Evolutionary conservation across 1,284 basidiomycete genomes (phyloP), one percentile per base, ranked within the genome.

Genomic region (Cutaneotrichosporon daszewskae): DNA sequence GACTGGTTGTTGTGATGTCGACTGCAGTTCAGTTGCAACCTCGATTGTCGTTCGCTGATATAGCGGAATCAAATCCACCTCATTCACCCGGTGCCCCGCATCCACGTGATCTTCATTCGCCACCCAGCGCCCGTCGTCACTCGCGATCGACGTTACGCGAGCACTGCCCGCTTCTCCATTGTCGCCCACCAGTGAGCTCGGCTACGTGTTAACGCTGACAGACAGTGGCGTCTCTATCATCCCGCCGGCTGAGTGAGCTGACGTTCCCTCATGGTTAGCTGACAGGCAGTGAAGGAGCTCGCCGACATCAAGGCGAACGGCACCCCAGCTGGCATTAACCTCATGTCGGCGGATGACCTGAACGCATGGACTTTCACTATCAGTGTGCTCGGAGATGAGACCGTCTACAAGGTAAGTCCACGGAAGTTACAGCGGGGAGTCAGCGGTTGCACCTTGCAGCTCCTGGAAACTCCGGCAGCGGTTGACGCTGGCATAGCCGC

Each of bases 381-480:
- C 27, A 26, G 40, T 1, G 68, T 70, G 3, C 47, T 70, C 9
- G 68, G 68, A 12, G 63, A 69, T 11, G 65, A 70, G 51, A 72
- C 63, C 13, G 57, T 66, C 33, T 70, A 64, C 40, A 44, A 48
- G 45, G 67, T 66, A 19, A 29, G 27, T 42, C 17, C n/a, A n/a
- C n/a, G n/a, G n/a, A n/a, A n/a, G n/a, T n/a, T n/a, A n/a, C n/a
- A n/a, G n/a, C n/a, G n/a, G n/a, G n/a, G n/a, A n/a, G n/a, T n/a
- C n/a, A n/a, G n/a, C n/a, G n/a, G n/a, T n/a, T n/a, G n/a, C n/a
- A n/a, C n/a, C n/a, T n/a, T n/a, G n/a, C n/a, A n/a, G n/a, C n/a
- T n/a, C n/a, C n/a, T n/a, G n/a, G n/a, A n/a, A n/a, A n/a, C n/a
- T n/a, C n/a, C n/a, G n/a, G n/a, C n/a, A n/a, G n/a, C n/a, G n/a